Evolutionary conservation across 1,139 yeast genomes (phyloP), one percentile per base, ranked within the genome.

Genomic region (Taiozyma onychis): DNA sequence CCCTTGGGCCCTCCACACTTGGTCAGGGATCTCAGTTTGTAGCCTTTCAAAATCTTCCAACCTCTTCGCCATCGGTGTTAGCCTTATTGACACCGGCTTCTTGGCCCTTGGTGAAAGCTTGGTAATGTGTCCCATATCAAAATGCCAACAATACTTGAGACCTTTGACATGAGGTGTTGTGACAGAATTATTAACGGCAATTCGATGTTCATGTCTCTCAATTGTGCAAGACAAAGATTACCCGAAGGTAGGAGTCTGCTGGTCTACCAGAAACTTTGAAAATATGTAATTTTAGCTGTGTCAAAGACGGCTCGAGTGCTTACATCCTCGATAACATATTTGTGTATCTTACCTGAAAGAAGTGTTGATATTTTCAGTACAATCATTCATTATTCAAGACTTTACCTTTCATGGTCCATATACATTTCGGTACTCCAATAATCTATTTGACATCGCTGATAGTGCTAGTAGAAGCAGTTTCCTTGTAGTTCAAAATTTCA

Each of bases 401-500:
- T 8, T 27, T 4, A 27, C 30, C 11, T 27, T 27, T 27, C 11
- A n/a, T 11, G 8, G 8, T 4, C 35, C 7, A 32, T 32, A 32
- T n/a, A 30, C 34, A 30, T 5, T 10, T 27, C 11, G 11, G 9
- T 27, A 10, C 11, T 30, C n/a, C 26, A 24, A 11, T 2, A 30
- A 11, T 32, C 18, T n/a, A 32, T 32, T 32, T 32, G 18, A 18
- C 18, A 32, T 9, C 35, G 14, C 18, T 22, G 7, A 4, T 5
- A 30, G 34, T 11, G 11, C n/a, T 13, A 21, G 21, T 14, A 37
- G 24, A 16, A 3, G 35, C 42, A 2, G 18, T 30, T 11, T 22
- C 41, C 11, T 44, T 44, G 41, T 51, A 48, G 5, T 32, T n/a
- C 9, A 13, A 32, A 26, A 57, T 35, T 28, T 32, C 58, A 56